Base-by-base conservation (phyloP, 1,139 yeast species). In the Sugiyamaella pinicola region DNA sequence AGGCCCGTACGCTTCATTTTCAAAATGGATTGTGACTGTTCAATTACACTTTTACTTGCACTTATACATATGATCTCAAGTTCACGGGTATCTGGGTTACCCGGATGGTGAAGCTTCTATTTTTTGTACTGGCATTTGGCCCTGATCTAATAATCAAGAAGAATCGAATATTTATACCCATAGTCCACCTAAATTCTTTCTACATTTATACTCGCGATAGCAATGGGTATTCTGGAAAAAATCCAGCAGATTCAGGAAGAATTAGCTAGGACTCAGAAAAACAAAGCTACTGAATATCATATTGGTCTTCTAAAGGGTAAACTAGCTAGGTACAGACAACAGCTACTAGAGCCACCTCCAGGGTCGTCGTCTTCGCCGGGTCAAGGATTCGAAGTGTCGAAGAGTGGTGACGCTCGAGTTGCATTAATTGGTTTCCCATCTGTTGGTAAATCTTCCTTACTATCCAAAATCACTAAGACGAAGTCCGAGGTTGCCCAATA, bases 241-340 rank as follows among this genome's bases (percentile, higher is more conserved):
- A 91, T 91, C 64, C 84, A 84, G 58, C 89, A 84, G 72, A 90
- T 93, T 73, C 96, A 89, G 72, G 95, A 85, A 71, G 99, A 93
- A 71, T 82, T 93, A 76, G 83, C 96, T 38, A 79, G 97, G 58
- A 93, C 99, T 31, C 99, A 93, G 69, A 93, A 93, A 76, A 93
- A 93, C 69, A 93, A 93, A 74, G 99, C 99, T 60, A 93, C 99
- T 1, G 98, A 93, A 73, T 91, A 91, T 70, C 99, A 93, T 69
- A 79, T 93, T 65, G 98, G 99, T 60, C 80, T 91, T 35, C 75
- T 93, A 54, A 90, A 93, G 72, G 99, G 98, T 55, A 93, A 93
- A 69, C 79, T 93, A 48, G 99, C 99, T n/a, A 78, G 96, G 61
- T 87, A 87, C 65, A 82, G 98, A 64, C 85, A 95, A 65, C 96